phyloP scores from a whole-genome alignment of 2,329 filamentous ascomycete species.

The Cyanodermella asteris region DNA sequence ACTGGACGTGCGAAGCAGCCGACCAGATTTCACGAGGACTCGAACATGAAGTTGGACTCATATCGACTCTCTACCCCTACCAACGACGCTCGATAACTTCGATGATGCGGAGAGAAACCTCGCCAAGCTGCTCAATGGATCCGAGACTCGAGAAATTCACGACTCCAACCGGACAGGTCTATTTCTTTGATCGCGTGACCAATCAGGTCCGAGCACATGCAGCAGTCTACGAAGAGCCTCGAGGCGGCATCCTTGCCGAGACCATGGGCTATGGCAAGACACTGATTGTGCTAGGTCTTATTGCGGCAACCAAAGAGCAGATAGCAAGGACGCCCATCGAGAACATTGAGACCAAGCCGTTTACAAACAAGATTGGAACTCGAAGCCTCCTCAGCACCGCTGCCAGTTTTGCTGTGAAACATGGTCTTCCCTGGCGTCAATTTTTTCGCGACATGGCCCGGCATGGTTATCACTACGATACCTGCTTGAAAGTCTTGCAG shows the following conservation, averaged over 20 bases:
- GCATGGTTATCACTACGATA: slow-evolving; percentile 28
- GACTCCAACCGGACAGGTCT: slow-evolving; percentile 39
- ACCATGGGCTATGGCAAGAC: slow-evolving; percentile 60
- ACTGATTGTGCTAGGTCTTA: slow-evolving; percentile 56
- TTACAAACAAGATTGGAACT: slow-evolving; percentile 29
- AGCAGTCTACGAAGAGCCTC: slow-evolving; percentile 47
- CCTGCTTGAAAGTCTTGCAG: slow-evolving; percentile 34
- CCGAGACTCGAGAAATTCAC: slow-evolving; percentile 41
- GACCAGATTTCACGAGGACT: slow-evolving; percentile 5
- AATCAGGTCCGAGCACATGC: slow-evolving; percentile 42
- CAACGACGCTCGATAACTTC: slow-evolving; percentile 58
- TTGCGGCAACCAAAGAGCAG: slow-evolving; percentile 53
- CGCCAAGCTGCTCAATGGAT: slow-evolving; percentile 44
- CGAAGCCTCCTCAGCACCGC: slow-evolving; percentile 58
- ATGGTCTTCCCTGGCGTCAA: slow-evolving; percentile 47
- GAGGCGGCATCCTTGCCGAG: slow-evolving; percentile 60
- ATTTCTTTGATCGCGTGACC: slow-evolving; percentile 48
- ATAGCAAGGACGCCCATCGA: slow-evolving; percentile 43
- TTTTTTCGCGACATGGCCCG: slow-evolving; percentile 33
- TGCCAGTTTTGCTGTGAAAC: slow-evolving; percentile 42
- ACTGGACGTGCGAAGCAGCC: too few species aligned
- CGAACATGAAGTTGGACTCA: slow-evolving; percentile 13
- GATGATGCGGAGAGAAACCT: slow-evolving; percentile 64
- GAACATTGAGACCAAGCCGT: slow-evolving; percentile 23
- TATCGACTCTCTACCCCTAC: slow-evolving; percentile 50